Evolutionary conservation across 2,329 filamentous ascomycete species (phyloP).

Genomic region (Akanthomyces lecanii): DNA sequence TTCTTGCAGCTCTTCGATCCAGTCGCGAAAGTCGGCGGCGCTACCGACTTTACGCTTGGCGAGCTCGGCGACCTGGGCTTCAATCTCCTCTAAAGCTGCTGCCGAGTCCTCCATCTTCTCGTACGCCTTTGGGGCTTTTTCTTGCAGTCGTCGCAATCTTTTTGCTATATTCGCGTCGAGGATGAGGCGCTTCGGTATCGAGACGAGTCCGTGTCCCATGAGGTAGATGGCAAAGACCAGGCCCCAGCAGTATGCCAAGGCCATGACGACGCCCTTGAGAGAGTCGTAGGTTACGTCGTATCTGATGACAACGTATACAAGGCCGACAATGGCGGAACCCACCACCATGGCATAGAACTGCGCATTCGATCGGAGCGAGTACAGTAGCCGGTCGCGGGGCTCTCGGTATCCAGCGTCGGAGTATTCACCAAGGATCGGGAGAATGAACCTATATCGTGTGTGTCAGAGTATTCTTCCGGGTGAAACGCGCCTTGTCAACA

Average conservation of each 20-base stretch:
- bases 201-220: slow-evolving; percentile 95
- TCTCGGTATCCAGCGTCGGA: slow-evolving; percentile 91
- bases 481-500: not conserved
- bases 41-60: slow-evolving; percentile 76
- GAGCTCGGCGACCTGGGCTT: slow-evolving; percentile 75
- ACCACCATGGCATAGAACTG: slow-evolving; percentile 83
- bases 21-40: slow-evolving; percentile 73
- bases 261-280: slow-evolving; percentile 85
- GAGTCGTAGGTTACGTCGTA: slow-evolving; percentile 69
- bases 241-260: slow-evolving; percentile 90
- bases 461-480: slow-evolving; percentile 19
- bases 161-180: slow-evolving; percentile 73
- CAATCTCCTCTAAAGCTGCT: slow-evolving; percentile 72
- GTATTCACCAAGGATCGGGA: slow-evolving; percentile 91
- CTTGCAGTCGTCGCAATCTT: slow-evolving; percentile 70
- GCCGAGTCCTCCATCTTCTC: slow-evolving; percentile 86
- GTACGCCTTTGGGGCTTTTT: slow-evolving; percentile 73
- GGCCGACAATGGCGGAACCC: slow-evolving; percentile 62
- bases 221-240: slow-evolving; percentile 88
- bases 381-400: slow-evolving; percentile 71
- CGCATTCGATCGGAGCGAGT: slow-evolving; percentile 82
- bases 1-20: slow-evolving; percentile 92
- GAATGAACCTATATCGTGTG: slow-evolving; percentile 62
- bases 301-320: slow-evolving; percentile 78
- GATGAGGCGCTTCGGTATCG: slow-evolving; percentile 78